phyloP scores from a whole-genome alignment of 345 rosid species.

The Moricandia moricandioides region DNA sequence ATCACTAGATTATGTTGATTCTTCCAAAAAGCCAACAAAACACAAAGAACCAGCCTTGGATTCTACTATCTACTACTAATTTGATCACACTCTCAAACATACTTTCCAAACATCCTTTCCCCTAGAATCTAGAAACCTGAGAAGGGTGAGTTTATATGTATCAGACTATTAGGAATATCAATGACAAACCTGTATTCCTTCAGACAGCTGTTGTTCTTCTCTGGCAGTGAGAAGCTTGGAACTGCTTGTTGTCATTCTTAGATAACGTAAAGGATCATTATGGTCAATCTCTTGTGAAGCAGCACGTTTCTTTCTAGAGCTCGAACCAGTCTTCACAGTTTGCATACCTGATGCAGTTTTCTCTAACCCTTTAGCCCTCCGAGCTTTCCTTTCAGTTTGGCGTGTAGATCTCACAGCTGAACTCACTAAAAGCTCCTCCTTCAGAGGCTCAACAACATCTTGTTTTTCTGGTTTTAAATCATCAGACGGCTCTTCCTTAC shows the following conservation, averaged over 20 bases:
- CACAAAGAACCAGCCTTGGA: too few relatives aligned
- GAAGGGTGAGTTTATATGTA: not conserved
- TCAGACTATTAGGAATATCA: not conserved
- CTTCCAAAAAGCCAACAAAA: too few relatives aligned
- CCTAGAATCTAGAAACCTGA: slow-evolving; percentile 8
- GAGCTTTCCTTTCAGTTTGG: slow-evolving; percentile 73
- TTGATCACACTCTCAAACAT: not conserved
- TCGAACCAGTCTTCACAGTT: slow-evolving; percentile 51
- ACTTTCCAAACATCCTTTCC: not conserved
- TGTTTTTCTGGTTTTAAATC: slow-evolving; percentile 48
- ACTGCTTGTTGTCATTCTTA: slow-evolving; percentile 63
- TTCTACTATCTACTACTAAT: not conserved
- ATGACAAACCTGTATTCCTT: slow-evolving; percentile 76
- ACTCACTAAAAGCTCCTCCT: slow-evolving; percentile 51
- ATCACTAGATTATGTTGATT: too few relatives aligned
- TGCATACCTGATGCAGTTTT: slow-evolving; percentile 58
- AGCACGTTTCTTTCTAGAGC: slow-evolving; percentile 57
- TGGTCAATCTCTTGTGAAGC: slow-evolving; percentile 60
- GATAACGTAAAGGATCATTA: slow-evolving; percentile 73
- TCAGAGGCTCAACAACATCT: slow-evolving; percentile 55
- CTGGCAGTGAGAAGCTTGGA: slow-evolving; percentile 77
- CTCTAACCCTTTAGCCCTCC: slow-evolving; percentile 66
- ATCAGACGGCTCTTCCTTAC: slow-evolving; percentile 40
- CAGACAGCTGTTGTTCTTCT: slow-evolving; percentile 80
- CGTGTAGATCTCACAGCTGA: slow-evolving; percentile 72